Conservation (phyloP, 2,329 filamentous ascomycete genomes). For the Phyllachora maydis region DNA sequence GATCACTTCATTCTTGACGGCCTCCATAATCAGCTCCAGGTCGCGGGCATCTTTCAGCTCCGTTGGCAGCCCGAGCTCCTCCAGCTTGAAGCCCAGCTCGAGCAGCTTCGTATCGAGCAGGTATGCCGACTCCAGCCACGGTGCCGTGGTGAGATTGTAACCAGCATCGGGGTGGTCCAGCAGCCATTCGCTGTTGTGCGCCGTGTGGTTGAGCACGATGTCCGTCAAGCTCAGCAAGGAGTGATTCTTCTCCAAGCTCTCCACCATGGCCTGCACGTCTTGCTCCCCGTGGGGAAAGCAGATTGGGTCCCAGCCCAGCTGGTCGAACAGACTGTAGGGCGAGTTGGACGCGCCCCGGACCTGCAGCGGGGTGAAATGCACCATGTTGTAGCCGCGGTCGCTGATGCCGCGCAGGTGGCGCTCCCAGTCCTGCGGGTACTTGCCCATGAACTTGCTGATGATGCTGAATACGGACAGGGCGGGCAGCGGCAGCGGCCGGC, state of each 20-base stretch:
- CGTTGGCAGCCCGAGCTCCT: constrained; percentile 52
- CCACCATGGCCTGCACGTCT: constrained; percentile 58
- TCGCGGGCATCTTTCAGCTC: constrained; percentile 52
- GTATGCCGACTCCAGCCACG: constrained; percentile 48
- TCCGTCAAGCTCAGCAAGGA: constrained; percentile 79
- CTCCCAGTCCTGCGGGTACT: constrained; percentile 78
- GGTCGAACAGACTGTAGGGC: constrained; percentile 90
- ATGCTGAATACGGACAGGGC: constrained; percentile 83
- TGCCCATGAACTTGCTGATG: constrained; percentile 96
- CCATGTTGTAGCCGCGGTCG: constrained; percentile 91
- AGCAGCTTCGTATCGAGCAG: constrained; percentile 41
- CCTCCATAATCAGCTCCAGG: constrained; percentile 62
- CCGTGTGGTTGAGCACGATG: constrained; percentile 95
- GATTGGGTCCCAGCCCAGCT: constrained; percentile 63
- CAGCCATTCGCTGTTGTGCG: constrained; percentile 87
- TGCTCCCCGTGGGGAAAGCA: constrained; percentile 72
- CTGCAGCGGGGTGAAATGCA: constrained; percentile 93
- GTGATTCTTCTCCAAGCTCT: constrained; percentile 67
- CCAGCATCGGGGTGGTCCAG: constrained; percentile 87
- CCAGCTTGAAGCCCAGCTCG: constrained; percentile 58
- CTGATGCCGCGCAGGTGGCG: constrained; percentile 75
- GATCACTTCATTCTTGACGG: constrained; percentile 63
- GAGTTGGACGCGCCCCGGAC: constrained; percentile 80
- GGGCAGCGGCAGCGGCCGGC: constrained; percentile 57
- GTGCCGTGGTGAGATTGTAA: constrained; percentile 83